A percentile compares a stretch with the other conserved stretches of the same genome.
Evolutionary conservation across 2,329 filamentous ascomycete species (phyloP).

Genomic region (Alternaria ethzedia): DNA sequence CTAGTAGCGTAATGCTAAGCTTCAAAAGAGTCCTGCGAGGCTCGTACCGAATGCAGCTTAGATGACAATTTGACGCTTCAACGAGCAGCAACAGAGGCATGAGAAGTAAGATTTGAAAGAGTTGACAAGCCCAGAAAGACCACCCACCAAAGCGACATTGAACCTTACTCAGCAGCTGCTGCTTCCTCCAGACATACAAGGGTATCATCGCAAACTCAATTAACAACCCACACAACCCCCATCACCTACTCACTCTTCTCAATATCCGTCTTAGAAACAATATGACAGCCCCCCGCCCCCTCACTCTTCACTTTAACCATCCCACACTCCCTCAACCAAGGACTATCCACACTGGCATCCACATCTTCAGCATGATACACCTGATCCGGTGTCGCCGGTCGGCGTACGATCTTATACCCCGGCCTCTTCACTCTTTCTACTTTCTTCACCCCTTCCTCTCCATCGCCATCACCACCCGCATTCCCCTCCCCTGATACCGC

Average conservation of each 20-base stretch:
- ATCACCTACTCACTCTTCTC: constrained; percentile 1
- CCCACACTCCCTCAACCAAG: constrained; percentile 19
- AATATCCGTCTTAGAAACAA: constrained; percentile 16
- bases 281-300: constrained; percentile 13
- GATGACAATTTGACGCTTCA: neutral
- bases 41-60: neutral
- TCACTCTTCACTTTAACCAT: constrained; percentile 21
- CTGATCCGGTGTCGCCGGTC: constrained; percentile 1
- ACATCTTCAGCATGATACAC: constrained; percentile 8
- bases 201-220: neutral
- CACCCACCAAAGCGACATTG: neutral
- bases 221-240: neutral
- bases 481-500: neutral
- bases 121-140: neutral
- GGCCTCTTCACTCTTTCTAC: neutral
- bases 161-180: neutral
- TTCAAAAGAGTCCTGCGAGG: neutral
- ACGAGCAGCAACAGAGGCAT: neutral
- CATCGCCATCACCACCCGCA: neutral
- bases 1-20: neutral
- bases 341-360: constrained; percentile 6
- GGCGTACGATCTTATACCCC: constrained; percentile 1
- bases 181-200: neutral
- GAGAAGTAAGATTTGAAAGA: neutral
- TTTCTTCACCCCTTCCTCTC: neutral